Evolutionary conservation across 352 stramenopile species (phyloP).

Genomic region (Globisporangium rhizosaccharum): DNA sequence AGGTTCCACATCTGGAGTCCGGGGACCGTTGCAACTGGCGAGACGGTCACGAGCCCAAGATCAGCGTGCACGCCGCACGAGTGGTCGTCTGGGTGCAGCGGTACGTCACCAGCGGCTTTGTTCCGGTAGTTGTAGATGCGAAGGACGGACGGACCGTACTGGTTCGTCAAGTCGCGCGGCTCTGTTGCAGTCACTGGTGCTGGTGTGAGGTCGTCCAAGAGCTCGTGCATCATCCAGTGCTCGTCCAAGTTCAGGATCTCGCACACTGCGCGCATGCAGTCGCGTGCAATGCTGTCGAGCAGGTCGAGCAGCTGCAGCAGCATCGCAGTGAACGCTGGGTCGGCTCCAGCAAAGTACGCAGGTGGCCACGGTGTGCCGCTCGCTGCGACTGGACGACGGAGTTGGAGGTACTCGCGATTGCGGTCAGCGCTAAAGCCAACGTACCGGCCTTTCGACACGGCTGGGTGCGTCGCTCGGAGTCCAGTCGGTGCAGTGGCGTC

Average conservation of each 20-base stretch:
- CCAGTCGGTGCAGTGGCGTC: constrained; percentile 8
- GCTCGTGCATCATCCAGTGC: constrained; percentile 53
- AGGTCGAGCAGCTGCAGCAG: constrained; percentile 54
- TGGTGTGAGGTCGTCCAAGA: constrained; percentile 54
- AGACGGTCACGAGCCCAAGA: constrained; percentile 74
- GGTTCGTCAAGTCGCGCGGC: constrained; percentile 38
- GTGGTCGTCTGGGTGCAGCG: constrained; percentile 44
- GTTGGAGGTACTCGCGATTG: constrained; percentile 77
- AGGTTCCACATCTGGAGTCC: constrained; percentile 86
- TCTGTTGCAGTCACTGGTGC: constrained; percentile 16
- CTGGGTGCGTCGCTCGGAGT: constrained; percentile 25
- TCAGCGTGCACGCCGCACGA: constrained; percentile 79
- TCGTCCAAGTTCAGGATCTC: constrained; percentile 63
- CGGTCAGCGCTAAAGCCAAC: constrained; percentile 69
- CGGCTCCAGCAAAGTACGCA: constrained; percentile 46
- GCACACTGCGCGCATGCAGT: constrained; percentile 76
- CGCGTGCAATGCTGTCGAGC: constrained; percentile 57
- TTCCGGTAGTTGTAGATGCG: constrained; percentile 85
- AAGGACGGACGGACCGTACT: constrained; percentile 78
- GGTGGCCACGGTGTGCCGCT: constrained; percentile 79
- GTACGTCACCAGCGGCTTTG: constrained; percentile 27
- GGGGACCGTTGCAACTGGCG: constrained; percentile 61
- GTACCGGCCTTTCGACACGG: constrained; percentile 58
- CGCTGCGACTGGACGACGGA: constrained; percentile 50
- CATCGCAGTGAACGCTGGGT: constrained; percentile 43